A percentile compares a stretch with the other conserved stretches of the same genome.
phyloP scores from a whole-genome alignment of 1,284 basidiomycete genomes.

The Malassezia equina region DNA sequence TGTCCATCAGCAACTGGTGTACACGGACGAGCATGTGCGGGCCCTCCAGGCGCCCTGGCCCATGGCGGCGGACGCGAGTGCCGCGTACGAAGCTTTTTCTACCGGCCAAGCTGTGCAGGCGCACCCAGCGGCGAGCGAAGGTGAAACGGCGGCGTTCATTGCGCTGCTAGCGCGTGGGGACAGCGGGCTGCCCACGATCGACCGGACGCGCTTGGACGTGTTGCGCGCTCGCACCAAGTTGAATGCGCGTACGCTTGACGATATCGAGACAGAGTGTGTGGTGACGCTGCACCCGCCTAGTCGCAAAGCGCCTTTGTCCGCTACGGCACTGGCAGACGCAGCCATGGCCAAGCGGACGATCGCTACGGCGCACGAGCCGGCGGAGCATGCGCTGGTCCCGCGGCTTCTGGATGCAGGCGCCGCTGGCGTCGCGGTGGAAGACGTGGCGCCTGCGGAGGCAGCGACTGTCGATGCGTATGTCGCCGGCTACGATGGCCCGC shows the following conservation, averaged over 20 bases:
- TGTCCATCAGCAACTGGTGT: slow-evolving; percentile 5
- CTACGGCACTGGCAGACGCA: neutral
- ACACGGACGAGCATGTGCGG: slow-evolving; percentile 9
- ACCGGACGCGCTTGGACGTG: slow-evolving; percentile 2
- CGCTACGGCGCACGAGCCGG: neutral
- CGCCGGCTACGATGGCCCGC: slow-evolving; percentile 11
- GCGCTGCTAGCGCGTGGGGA: slow-evolving; percentile 1
- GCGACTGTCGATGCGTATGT: neutral
- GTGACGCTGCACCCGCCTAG: neutral
- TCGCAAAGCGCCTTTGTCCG: neutral
- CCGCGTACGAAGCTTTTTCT: neutral
- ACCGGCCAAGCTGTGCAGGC: neutral
- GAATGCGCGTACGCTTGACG: slow-evolving; percentile 17
- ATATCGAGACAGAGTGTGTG: slow-evolving; percentile 16
- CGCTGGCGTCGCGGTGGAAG: neutral
- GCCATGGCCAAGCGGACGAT: neutral
- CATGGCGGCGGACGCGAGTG: neutral
- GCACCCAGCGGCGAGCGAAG: slow-evolving; percentile 9
- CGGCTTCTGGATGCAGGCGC: neutral
- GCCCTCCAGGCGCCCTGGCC: neutral
- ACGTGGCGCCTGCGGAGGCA: neutral
- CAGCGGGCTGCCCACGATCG: neutral
- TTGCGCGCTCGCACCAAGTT: slow-evolving; percentile 15
- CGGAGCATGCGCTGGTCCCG: neutral
- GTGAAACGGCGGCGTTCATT: slow-evolving; percentile 16